Evolutionary conservation across 176 grass and related monocot genomes (phyloP).

Genomic region (Phragmites australis): DNA sequence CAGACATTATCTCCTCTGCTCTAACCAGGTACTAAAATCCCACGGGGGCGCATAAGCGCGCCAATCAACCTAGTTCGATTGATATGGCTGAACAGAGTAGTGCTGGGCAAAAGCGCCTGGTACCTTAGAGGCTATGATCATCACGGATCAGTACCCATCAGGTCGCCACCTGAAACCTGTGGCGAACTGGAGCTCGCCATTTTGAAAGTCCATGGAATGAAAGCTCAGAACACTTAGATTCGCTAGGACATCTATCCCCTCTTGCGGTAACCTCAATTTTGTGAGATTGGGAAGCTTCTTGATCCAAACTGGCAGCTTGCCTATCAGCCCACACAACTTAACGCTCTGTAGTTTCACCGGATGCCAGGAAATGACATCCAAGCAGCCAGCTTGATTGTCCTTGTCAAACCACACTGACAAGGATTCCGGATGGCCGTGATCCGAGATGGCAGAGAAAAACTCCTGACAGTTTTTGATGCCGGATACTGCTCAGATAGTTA

Average conservation of each 20-base stretch:
- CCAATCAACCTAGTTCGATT: too few relatives aligned
- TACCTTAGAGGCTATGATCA: too few relatives aligned
- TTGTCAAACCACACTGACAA: neutral
- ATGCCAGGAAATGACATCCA: neutral
- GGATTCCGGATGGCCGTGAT: neutral
- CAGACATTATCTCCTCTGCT: too few relatives aligned
- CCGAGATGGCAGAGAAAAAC: neutral
- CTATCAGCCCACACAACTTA: neutral
- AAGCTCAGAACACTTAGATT: neutral
- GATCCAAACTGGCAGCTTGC: neutral
- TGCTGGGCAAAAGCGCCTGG: too few relatives aligned
- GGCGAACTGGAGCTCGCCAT: neutral
- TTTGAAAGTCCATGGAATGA: neutral
- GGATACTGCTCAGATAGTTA: too few relatives aligned
- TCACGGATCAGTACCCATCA: too few relatives aligned
- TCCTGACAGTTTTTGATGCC: slow-evolving; percentile 26
- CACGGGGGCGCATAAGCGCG: too few relatives aligned
- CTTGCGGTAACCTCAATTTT: neutral
- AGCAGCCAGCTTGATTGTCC: neutral
- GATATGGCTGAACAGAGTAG: too few relatives aligned
- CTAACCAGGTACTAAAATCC: too few relatives aligned
- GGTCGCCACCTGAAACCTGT: too few relatives aligned
- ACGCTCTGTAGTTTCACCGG: neutral
- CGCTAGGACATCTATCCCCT: rapidly evolving
- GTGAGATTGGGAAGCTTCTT: neutral